These are phyloP conservation scores for Berberis vulgaris DNA, from an alignment of 164 flowering plant species.

Conservation along the genomic window DNA sequence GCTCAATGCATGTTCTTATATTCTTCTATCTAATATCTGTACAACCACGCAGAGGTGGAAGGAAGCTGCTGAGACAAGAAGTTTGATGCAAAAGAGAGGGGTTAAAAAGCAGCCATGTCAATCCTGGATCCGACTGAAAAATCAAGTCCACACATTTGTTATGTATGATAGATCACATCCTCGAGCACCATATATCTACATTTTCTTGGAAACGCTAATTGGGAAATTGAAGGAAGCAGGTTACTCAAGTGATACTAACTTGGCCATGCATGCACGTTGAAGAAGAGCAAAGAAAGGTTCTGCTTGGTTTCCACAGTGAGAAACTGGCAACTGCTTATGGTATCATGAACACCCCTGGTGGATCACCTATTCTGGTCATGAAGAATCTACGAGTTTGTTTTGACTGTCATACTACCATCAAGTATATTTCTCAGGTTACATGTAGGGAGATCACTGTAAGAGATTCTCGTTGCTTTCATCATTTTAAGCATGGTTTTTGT, in stretches of 20 bases:
- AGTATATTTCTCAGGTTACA: slow-evolving; percentile 36
- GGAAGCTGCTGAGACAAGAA: slow-evolving; percentile 42
- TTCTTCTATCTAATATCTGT: slow-evolving; percentile 44
- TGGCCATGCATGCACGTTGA: slow-evolving; percentile 36
- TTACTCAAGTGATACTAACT: slow-evolving; percentile 20
- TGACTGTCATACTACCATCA: slow-evolving; percentile 43
- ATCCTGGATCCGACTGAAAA: slow-evolving; percentile 52
- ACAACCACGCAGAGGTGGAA: slow-evolving; percentile 41
- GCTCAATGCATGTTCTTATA: slow-evolving; percentile 26
- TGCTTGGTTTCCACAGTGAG: slow-evolving; percentile 43
- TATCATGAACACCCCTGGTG: slow-evolving; percentile 29
- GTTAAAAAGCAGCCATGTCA: slow-evolving; percentile 46
- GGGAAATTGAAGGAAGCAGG: slow-evolving; percentile 37
- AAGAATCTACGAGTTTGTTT: slow-evolving; percentile 43
- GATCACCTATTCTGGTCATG: slow-evolving; percentile 31
- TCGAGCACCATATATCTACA: slow-evolving; percentile 22
- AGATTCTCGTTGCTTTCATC: slow-evolving; percentile 46
- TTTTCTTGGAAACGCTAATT: slow-evolving; percentile 32
- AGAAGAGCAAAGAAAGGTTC: slow-evolving; percentile 35
- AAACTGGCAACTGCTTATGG: slow-evolving; percentile 40
- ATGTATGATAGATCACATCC: slow-evolving; percentile 37
- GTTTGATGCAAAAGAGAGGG: slow-evolving; percentile 43
- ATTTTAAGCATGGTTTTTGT: slow-evolving; percentile 39
- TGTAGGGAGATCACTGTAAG: slow-evolving; percentile 39
- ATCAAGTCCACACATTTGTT: slow-evolving; percentile 26